A percentile compares a stretch with the other conserved stretches of the same genome.
Evolutionary conservation across 208 protist genomes (phyloP).

Genomic region (Trypanosoma scelopori): DNA sequence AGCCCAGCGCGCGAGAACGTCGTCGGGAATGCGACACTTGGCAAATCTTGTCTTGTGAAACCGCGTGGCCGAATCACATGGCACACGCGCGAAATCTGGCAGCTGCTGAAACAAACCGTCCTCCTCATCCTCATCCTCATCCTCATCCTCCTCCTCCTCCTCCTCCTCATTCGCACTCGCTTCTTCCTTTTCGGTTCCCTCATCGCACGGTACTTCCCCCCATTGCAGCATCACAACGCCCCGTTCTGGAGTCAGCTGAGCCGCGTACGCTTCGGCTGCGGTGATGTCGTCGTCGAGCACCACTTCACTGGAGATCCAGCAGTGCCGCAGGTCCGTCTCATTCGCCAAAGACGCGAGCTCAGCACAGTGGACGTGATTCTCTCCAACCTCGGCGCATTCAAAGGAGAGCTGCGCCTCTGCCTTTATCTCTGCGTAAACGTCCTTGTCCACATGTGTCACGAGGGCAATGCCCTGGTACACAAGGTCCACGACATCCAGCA

Average conservation of each 20-base stretch:
- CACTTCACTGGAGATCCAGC: slow-evolving; percentile 40
- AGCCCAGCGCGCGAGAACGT: slow-evolving; percentile 42
- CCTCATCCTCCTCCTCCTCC: slow-evolving; percentile 7
- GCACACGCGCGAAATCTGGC: slow-evolving; percentile 50
- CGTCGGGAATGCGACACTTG: slow-evolving; percentile 36
- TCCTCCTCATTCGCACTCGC: slow-evolving; percentile 3
- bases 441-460: slow-evolving; percentile 44
- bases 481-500: slow-evolving; percentile 53
- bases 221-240: slow-evolving; percentile 48
- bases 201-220: slow-evolving; percentile 49
- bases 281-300: slow-evolving; percentile 59
- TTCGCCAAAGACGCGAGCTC: slow-evolving; percentile 43
- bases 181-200: slow-evolving; percentile 1
- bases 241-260: slow-evolving; percentile 61
- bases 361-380: slow-evolving; percentile 41
- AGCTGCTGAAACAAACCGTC: slow-evolving; percentile 47
- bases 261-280: slow-evolving; percentile 36
- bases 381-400: slow-evolving; percentile 45
- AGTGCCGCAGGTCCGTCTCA: slow-evolving; percentile 45
- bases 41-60: slow-evolving; percentile 37
- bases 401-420: slow-evolving; percentile 53
- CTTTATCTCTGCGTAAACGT: slow-evolving; percentile 64
- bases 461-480: slow-evolving; percentile 70
- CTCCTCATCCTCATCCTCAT: background rate
- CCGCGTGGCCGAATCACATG: slow-evolving; percentile 29